Evolutionary conservation across 2,329 filamentous ascomycete genomes (phyloP), one percentile per base, ranked within the genome.

Genomic region (Ceratocystis eucalypticola): DNA sequence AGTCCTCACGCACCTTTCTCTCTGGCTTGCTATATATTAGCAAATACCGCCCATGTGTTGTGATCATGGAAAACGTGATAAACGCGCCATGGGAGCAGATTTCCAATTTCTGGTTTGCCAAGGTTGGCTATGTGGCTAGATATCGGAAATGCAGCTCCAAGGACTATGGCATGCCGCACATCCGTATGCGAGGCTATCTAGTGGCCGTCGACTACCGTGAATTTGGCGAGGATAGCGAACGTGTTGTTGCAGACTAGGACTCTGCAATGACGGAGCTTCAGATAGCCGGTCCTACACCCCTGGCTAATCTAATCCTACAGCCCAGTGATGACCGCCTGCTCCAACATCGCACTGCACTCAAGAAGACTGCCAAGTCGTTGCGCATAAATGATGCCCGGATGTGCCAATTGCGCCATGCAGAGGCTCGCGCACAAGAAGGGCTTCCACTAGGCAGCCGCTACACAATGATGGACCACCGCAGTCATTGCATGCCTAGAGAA

Each of bases 81-180:
- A 74, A 71, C 7, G 84, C 84, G 0, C 82, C 84, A 0, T 93
- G 87, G 86, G 66, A 75, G 0, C 70, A 77, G 3, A 80, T 84
- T 45, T 74, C 76, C n/a, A 67, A 71, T 0, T 68, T 72, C 7
- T 77, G 75, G 71, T 75, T 79, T 57, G 72, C 72, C 2, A 71
- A 71, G n/a, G 69, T 84, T 46, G 82, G 78, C 1, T 93, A 92
- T 70, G 72, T 77, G 1, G 80, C 80, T 0, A 71, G 72, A 0
- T 79, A 77, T 61, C 69, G 78, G 0, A 76, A 75, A 3, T 75
- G 88, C 0, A 87, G 92, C 70, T 87, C 84, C 0, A 91, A 91
- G 71, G 75, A 87, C 2, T 91, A 81, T 70, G 89, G 89, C 67
- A 75, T 92, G 0, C 89, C 89, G 0, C 89, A 93, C 65, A 90